Evolutionary conservation across 495 filamentous ascomycete species (phyloP), one percentile per base, ranked within the genome.

Genomic region (Penicillium herquei): DNA sequence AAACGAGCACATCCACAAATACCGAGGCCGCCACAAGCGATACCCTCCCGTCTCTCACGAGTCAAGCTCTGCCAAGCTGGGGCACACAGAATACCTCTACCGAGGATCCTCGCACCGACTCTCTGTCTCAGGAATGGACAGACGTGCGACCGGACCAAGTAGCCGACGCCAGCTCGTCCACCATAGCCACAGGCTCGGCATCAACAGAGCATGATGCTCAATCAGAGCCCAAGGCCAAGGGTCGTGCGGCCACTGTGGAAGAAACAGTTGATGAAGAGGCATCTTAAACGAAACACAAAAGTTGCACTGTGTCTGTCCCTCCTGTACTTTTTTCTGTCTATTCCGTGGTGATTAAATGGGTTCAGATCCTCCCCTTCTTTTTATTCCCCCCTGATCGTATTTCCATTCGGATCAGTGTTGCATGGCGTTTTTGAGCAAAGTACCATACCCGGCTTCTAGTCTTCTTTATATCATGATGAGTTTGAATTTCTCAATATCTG

Each of bases 231-330:
- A 80, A 79, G 51, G 76, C 77, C 26, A 82, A 81, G 57, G 62
- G 67, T n/a, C 72, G 73, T 43, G 67, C 72, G 17, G 66, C 70
- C 8, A 79, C 78, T 3, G 78, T 82, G 6, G 79, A 82, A 63
- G 78, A 82, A 49, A 64, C 59, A 37, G 64, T 34, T 1, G 79
- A 79, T 16, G 78, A 79, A 39, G 72, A 72, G 30, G 63, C 55
- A 37, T 67, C 55, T 37, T 49, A 31, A 34, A 26, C 21, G 21
- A 26, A 26, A 46, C 8, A 46, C 32, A 32, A 26, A 32, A 7
- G 21, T 7, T 14, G 14, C 11, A 46, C 43, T 35, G 12, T 26
- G 33, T 18, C 14, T 12, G n/a, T 6, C 43, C 7, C 39, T 37
- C 39, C 52, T 54, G 18, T 54, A 53, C 35, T 57, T 55, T 59